These are phyloP conservation scores for Saccharum officinarum DNA, from an alignment of 176 grass and related monocot species.

Conservation along the genomic window DNA sequence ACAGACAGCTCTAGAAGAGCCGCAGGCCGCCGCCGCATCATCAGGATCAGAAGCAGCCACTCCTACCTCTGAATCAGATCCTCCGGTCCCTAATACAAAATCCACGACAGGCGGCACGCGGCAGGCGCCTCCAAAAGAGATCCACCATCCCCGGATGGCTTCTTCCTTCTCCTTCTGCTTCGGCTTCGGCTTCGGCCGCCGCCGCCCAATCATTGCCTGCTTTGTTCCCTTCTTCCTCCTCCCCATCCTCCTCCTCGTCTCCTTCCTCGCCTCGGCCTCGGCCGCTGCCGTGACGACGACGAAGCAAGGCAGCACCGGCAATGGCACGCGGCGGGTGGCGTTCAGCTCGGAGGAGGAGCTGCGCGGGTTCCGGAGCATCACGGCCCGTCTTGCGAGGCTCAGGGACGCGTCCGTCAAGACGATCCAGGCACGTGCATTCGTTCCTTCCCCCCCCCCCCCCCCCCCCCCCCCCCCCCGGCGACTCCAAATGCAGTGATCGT, in stretches of 20 bases:
- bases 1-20: not conserved
- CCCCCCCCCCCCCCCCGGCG: too few relatives aligned
- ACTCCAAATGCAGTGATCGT: too few relatives aligned
- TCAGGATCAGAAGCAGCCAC: too few relatives aligned
- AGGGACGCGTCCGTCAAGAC: constrained; percentile 61
- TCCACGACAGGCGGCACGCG: too few relatives aligned
- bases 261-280: not conserved
- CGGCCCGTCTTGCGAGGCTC: constrained; percentile 44
- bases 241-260: not conserved
- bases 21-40: not conserved
- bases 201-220: constrained; percentile 28
- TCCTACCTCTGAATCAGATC: too few relatives aligned
- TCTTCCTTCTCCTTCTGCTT: constrained; percentile 9
- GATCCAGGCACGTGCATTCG: constrained; percentile 48
- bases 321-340: constrained; percentile 23
- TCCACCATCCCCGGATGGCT: constrained; percentile 9
- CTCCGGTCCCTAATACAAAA: too few relatives aligned
- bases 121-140: constrained; percentile 43
- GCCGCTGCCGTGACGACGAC: not conserved
- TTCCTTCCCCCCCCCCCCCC: too few relatives aligned
- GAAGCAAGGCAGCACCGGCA: not conserved
- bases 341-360: constrained; percentile 14
- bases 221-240: constrained; percentile 32
- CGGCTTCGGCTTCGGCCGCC: too few relatives aligned
- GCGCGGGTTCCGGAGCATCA: constrained; percentile 35